Base-by-base conservation (phyloP, 2,329 filamentous ascomycete genomes). In the Sporothrix schenckii region DNA sequence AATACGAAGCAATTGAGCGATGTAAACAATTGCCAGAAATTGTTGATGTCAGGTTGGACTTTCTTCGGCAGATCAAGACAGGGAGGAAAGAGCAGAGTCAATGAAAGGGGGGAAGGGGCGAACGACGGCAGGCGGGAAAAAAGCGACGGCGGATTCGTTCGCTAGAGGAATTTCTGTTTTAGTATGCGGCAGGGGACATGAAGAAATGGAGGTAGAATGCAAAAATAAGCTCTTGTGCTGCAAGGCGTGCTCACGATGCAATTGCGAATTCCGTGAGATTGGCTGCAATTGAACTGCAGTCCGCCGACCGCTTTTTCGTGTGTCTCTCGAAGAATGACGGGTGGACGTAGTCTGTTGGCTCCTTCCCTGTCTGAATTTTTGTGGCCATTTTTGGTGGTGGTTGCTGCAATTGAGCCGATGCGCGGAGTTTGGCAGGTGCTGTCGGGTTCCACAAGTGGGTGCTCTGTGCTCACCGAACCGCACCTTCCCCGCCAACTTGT, bases 371-470 rank as follows among this genome's bases (percentile, higher is more conserved):
- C 47, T 34, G 21, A 14, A 60, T 41, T 27, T 61, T 70, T 66
- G 24, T 56, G 41, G 24, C 47, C 53, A 34, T 66, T 69, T 2
- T 63, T 14, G 24, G 49, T 44, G 19, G 34, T 39, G 30, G 49
- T 54, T 67, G 65, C 56, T 49, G 69, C 69, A 52, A 67, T 68
- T 66, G 69, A 52, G 47, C 69, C 63, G 65, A 71, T 71, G 65
- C 58, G 52, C 70, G 70, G 66, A 71, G 60, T 19, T 30, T 24
- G 19, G 47, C 39, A 27, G 41, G 14, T 41, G 67, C 27, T 19
- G 30, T 50, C 44, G 39, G 58, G 39, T 16, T 14, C 47, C 13
- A 52, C 56, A 63, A 39, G 56, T 60, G 58, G 67, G 16, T 19
- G 14, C 47, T 54, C 69, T 49, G 10, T n/a, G 14, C 53, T 67